Percentiles rank a stretch among this genome's conserved stretches.
These are phyloP conservation scores for Pythium phragmiticola DNA, from an alignment of 352 stramenopile species.

Conservation along the genomic window DNA sequence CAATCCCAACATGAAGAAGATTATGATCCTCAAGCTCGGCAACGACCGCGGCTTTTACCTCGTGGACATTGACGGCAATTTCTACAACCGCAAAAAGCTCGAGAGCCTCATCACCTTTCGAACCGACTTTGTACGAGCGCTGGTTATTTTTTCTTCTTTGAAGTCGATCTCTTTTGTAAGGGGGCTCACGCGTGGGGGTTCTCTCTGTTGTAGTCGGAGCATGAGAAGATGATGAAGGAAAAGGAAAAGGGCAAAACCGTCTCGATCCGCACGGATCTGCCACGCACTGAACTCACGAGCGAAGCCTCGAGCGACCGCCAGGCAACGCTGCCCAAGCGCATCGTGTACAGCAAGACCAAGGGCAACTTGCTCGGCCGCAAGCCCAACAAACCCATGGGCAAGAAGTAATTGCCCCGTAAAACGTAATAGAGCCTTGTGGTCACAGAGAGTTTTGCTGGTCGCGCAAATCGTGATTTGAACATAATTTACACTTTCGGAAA, in stretches of 20 bases:
- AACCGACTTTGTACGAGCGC: conserved; percentile 63
- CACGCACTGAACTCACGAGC: conserved; percentile 60
- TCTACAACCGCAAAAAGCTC: conserved; percentile 86
- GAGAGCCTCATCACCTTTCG: conserved; percentile 87
- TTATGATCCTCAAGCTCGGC: conserved; percentile 84
- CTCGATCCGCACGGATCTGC: conserved; percentile 67
- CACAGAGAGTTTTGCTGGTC: not conserved
- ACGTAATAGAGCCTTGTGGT: conserved; percentile 11
- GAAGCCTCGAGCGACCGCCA: conserved; percentile 1
- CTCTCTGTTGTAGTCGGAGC: conserved; percentile 40
- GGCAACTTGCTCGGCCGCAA: conserved; percentile 40
- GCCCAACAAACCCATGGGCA: conserved; percentile 29
- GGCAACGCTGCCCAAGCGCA: conserved; percentile 28
- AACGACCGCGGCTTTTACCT: conserved; percentile 77
- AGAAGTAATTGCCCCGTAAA: conserved; percentile 11
- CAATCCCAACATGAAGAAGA: conserved; percentile 81
- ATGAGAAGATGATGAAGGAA: conserved; percentile 66
- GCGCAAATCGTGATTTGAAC: too few relatives aligned
- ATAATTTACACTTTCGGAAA: not conserved
- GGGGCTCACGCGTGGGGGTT: not conserved
- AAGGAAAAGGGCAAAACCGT: conserved; percentile 47
- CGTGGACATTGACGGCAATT: conserved; percentile 74
- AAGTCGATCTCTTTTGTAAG: not conserved
- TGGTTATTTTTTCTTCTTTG: too few relatives aligned
- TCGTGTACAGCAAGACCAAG: conserved; percentile 27